A percentile compares a stretch with the other conserved stretches of the same genome.
Conservation (phyloP, 2,329 filamentous ascomycete genomes). For the Cladophialophora bantiana region DNA sequence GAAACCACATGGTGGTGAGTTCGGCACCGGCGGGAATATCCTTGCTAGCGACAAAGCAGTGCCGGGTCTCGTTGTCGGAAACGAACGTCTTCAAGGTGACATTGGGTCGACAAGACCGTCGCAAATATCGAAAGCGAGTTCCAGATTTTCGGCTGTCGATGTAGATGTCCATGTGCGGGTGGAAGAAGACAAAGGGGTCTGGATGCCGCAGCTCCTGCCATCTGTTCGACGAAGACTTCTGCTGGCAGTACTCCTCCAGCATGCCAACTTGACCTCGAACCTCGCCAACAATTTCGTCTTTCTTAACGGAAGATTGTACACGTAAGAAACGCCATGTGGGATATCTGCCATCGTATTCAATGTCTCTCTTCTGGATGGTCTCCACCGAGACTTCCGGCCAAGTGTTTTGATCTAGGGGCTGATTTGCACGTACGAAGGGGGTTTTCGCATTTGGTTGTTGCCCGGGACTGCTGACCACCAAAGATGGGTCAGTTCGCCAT, state of each 20-base stretch:
- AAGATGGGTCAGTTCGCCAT: constrained; percentile 79
- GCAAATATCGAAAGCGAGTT: constrained; percentile 84
- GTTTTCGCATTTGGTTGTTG: constrained; percentile 64
- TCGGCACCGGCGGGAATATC: constrained; percentile 68
- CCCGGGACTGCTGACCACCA: constrained; percentile 71
- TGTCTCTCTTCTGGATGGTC: constrained; percentile 58
- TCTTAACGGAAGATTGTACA: constrained; percentile 59
- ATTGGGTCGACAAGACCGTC: constrained; percentile 90
- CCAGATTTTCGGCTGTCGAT: constrained; percentile 91
- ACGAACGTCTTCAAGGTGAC: constrained; percentile 86
- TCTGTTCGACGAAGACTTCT: constrained; percentile 63
- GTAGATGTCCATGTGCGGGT: constrained; percentile 85
- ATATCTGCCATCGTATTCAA: constrained; percentile 61
- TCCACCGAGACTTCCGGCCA: constrained; percentile 62
- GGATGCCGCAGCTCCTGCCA: constrained; percentile 69
- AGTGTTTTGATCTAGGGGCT: constrained; percentile 61
- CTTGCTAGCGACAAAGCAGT: constrained; percentile 87
- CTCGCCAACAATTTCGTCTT: constrained; percentile 68
- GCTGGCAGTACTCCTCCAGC: constrained; percentile 73
- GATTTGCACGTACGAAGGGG: constrained; percentile 71
- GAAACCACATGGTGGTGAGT: constrained; percentile 58
- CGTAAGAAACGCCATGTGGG: constrained; percentile 72
- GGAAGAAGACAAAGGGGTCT: constrained; percentile 82
- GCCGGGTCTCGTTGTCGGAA: constrained; percentile 79
- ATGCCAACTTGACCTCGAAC: constrained; percentile 79